Evolutionary conservation across 306 rosid genomes (phyloP), one percentile per base, ranked within the genome.

Genomic region (Begonia fuchsioides): DNA sequence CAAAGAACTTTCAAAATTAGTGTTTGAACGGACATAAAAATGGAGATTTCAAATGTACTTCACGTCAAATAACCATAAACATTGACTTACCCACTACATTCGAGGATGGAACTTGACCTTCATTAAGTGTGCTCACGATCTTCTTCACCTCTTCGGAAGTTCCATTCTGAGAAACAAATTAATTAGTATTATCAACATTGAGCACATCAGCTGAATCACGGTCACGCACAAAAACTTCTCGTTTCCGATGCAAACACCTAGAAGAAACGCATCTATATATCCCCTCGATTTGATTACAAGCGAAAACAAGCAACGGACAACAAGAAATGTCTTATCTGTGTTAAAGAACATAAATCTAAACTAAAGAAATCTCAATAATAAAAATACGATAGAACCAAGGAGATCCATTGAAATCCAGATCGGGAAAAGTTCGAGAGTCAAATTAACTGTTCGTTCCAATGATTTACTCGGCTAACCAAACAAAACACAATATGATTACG

Each of bases 81-180:
- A 26, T 26, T 26, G 35, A 55, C 84, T 65, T 55, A 87, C 87
- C 85, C 32, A 87, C 96, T 58, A 77, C 72, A 80, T 87, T 87
- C 58, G 65, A 75, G 0, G 81, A 68, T 43, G 93, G 87, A 19
- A 83, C 85, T 54, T 77, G 51, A 54, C 79, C 92, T 56, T 77
- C 85, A 48, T 83, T 87, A 68, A 87, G 68, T 45, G 64, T 47
- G 39, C 69, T 44, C 12, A 80, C 83, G 39, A 87, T 83, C 72
- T 80, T 83, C 69, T 80, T 87, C 79, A 87, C 96, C 78, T 87
- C 81, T 13, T 68, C 84, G 15, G 60, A 61, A 50, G 87, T 83
- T 13, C 94, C 96, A 51, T 87, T 87, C 92, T 86, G 75, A 41
- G 45, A 10, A 4, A 41, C 14, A 41, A n/a, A 41, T 9, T 40